Evolutionary conservation across 371 early-diverging fungal species (phyloP).

Genomic region (Blyttiomyces sp.): DNA sequence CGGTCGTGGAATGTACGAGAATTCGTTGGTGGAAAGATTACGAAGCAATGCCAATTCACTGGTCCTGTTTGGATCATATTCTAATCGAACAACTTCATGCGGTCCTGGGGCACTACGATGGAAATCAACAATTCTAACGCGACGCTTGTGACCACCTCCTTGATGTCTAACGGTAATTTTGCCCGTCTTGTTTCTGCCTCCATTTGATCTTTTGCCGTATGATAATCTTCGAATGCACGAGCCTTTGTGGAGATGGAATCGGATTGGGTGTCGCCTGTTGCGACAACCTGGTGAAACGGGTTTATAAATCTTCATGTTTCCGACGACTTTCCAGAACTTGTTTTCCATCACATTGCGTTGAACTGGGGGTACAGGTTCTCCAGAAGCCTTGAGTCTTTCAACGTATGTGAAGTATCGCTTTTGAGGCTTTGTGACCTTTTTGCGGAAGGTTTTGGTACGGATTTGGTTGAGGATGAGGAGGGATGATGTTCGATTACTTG

Average conservation of each 20-base stretch:
- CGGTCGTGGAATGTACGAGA: conserved; percentile 85
- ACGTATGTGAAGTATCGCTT: conserved; percentile 25
- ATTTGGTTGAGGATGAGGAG: conserved; percentile 14
- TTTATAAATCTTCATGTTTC: conserved; percentile 79
- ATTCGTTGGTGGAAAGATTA: conserved; percentile 67
- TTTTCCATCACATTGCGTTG: conserved; percentile 35
- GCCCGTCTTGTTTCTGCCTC: conserved; percentile 90
- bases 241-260: conserved; percentile 90
- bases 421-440: conserved; percentile 24
- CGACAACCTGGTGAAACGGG: conserved; percentile 87
- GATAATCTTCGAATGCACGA: conserved; percentile 78
- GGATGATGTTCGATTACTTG: too few species aligned
- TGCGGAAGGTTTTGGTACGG: conserved; percentile 33
- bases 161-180: conserved; percentile 90
- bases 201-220: conserved; percentile 66
- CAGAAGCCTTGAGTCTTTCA: conserved; percentile 20
- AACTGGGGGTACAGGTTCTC: conserved; percentile 3
- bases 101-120: conserved; percentile 69
- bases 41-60: conserved; percentile 89
- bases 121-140: conserved; percentile 88
- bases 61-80: conserved; percentile 92
- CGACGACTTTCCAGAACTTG: conserved; percentile 47
- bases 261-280: conserved; percentile 77
- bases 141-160: conserved; percentile 92
- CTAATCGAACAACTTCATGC: conserved; percentile 84